Evolutionary conservation across 2,329 filamentous ascomycete genomes (phyloP).

Genomic region (Cephalotrichum gorgonifer): DNA sequence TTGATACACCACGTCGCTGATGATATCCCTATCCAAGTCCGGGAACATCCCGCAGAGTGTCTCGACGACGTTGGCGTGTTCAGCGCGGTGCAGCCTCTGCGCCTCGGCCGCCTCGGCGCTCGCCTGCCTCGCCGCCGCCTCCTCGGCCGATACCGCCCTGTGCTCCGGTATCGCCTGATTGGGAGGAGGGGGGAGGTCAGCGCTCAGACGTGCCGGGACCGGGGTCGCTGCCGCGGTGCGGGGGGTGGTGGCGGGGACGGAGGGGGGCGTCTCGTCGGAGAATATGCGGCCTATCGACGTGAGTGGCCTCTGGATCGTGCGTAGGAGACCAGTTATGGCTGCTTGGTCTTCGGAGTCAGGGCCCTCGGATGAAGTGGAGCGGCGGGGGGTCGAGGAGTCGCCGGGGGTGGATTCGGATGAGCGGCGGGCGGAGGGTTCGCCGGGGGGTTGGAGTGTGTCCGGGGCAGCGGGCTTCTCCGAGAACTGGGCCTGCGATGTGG

Average conservation of each 20-base stretch:
- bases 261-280: constrained; percentile 47
- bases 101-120: constrained; percentile 86
- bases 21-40: constrained; percentile 84
- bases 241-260: constrained; percentile 1
- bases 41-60: constrained; percentile 96
- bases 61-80: constrained; percentile 87
- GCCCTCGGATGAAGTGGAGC: constrained; percentile 44
- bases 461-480: constrained; percentile 32
- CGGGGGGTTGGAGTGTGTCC: constrained; percentile 15
- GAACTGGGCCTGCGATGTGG: constrained; percentile 13
- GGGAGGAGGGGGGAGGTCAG: too few relatives aligned
- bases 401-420: constrained; percentile 26
- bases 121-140: constrained; percentile 81
- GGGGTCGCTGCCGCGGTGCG: constrained; percentile 18
- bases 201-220: background rate
- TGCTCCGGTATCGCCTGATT: background rate
- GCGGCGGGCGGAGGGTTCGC: constrained; percentile 23
- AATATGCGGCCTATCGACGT: constrained; percentile 93
- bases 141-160: constrained; percentile 56
- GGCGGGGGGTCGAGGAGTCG: constrained; percentile 29
- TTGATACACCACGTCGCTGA: constrained; percentile 91
- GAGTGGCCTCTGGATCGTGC: constrained; percentile 83
- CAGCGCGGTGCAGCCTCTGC: constrained; percentile 66
- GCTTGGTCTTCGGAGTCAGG: constrained; percentile 59
- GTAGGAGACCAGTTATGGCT: constrained; percentile 73